Conservation (phyloP, 2,329 filamentous ascomycete species). For the Ophiostoma tasmaniense region DNA sequence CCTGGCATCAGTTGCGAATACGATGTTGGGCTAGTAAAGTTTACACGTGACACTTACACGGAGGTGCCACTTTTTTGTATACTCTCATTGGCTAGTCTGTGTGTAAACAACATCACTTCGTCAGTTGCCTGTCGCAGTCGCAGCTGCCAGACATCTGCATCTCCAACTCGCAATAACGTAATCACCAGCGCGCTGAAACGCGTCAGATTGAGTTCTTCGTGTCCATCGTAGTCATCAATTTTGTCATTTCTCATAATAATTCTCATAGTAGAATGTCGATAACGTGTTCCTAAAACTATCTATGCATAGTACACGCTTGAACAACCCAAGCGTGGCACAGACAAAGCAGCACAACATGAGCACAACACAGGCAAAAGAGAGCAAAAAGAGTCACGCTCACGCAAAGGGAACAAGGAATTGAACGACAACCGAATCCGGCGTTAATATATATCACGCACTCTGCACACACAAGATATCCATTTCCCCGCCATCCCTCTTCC, state of each 20-base stretch:
- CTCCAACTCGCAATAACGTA: not conserved
- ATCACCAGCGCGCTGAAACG: not conserved
- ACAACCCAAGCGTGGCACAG: not conserved
- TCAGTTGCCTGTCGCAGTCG: not conserved
- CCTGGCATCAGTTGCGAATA: not conserved
- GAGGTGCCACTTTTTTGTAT: not conserved
- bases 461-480: conserved; percentile 13
- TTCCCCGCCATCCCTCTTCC: conserved; percentile 20
- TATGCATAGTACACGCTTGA: not conserved
- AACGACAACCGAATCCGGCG: conserved; percentile 9
- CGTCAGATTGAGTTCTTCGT: not conserved
- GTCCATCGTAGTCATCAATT: not conserved
- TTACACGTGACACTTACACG: conserved; percentile 16
- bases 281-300: not conserved
- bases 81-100: not conserved
- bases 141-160: not conserved
- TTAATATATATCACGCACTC: conserved; percentile 17
- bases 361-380: not conserved
- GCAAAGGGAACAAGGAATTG: not conserved
- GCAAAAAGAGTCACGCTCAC: not conserved
- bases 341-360: not conserved
- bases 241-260: not conserved
- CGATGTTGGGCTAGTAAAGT: not conserved
- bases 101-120: conserved; percentile 14
- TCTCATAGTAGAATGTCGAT: not conserved